phyloP scores from a whole-genome alignment of 352 stramenopile genomes.

The Pelagophyceae sp. region DNA sequence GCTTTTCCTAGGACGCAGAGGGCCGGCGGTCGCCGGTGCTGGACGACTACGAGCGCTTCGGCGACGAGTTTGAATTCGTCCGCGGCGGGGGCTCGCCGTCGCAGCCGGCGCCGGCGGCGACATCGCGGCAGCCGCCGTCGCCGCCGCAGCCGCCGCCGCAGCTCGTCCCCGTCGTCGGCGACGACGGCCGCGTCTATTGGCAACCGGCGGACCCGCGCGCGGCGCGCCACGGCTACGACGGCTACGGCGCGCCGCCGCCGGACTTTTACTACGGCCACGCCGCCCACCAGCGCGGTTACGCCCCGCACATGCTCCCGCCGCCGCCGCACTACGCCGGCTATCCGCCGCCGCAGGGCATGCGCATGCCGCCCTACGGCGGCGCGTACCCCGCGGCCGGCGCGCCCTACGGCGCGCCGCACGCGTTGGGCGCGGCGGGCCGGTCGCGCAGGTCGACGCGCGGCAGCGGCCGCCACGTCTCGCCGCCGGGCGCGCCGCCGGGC shows the following conservation, averaged over 20 bases:
- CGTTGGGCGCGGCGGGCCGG: no score
- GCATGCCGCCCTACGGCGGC: no score
- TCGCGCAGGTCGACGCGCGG: background rate
- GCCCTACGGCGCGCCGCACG: background rate
- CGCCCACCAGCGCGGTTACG: background rate
- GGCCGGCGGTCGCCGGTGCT: no score
- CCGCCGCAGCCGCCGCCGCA: background rate
- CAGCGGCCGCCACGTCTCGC: background rate
- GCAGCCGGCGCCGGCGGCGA: no score
- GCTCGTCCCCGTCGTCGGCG: constrained; percentile 2
- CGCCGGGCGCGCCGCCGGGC: no score
- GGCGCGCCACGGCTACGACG: background rate
- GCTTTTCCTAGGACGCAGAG: no score
- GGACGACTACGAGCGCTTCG: background rate
- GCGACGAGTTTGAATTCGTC: background rate
- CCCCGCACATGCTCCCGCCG: background rate
- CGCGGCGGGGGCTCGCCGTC: background rate
- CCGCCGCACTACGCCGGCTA: background rate
- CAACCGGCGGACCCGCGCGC: background rate
- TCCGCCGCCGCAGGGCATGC: no score
- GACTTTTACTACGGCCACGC: background rate
- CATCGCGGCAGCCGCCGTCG: background rate
- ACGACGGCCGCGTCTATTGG: constrained; percentile 12
- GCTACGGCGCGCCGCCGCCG: background rate
- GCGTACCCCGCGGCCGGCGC: no score